Conservation (phyloP, 169 alveolate genomes). For the Neospora caninum region DNA sequence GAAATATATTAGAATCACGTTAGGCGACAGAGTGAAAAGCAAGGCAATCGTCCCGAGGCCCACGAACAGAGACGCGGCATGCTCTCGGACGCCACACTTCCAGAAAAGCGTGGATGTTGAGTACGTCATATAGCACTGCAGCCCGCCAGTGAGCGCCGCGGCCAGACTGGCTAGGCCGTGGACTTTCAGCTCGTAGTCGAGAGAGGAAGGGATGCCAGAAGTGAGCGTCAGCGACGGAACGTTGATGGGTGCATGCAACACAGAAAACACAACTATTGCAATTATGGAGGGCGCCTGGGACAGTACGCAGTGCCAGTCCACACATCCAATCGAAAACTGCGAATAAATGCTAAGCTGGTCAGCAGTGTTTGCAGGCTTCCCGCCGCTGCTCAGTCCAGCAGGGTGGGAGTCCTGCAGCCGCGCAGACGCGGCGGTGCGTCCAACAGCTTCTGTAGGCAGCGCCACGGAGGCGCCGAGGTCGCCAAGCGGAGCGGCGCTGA, state of each 20-base stretch:
- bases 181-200: slow-evolving; percentile 30
- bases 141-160: slow-evolving; percentile 8
- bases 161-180: slow-evolving; percentile 25
- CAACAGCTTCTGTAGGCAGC: background rate
- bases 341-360: background rate
- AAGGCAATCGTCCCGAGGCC: background rate
- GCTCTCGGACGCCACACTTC: slow-evolving; percentile 6
- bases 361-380: background rate
- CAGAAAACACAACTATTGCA: slow-evolving; percentile 29
- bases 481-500: background rate
- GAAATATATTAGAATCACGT: background rate
- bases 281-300: background rate
- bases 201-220: background rate
- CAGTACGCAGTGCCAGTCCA: background rate
- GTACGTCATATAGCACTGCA: slow-evolving; percentile 38
- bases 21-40: background rate
- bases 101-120: slow-evolving; percentile 14
- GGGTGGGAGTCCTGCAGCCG: background rate
- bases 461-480: background rate
- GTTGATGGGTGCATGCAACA: slow-evolving; percentile 40
- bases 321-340: background rate
- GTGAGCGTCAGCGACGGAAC: slow-evolving; percentile 17
- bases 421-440: background rate
- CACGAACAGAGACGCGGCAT: background rate
- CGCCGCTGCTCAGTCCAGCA: background rate